phyloP scores from a whole-genome alignment of 148 eudicot species.

The Arctostaphylos glauca region DNA sequence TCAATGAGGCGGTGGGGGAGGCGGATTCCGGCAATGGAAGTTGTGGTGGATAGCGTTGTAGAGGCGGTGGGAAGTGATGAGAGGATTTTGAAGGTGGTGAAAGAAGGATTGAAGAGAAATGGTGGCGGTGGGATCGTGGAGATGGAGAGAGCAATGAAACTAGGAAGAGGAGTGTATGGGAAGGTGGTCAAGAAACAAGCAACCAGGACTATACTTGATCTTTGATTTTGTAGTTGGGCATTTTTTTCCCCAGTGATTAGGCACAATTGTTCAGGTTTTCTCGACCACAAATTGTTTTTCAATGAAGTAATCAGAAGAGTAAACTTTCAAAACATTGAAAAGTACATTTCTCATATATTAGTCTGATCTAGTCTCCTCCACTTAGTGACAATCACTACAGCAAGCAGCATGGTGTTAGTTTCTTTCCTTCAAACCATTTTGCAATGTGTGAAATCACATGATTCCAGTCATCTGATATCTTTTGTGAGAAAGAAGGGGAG shows the following conservation, averaged over 20 bases:
- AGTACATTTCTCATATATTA: neutral
- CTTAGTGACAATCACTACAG: too few species aligned
- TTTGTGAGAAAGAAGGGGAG: too few species aligned
- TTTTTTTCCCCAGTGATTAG: neutral
- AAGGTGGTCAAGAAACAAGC: slow-evolving; percentile 81
- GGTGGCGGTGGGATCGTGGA: slow-evolving; percentile 44
- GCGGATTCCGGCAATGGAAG: slow-evolving; percentile 56
- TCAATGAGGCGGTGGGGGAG: slow-evolving; percentile 69
- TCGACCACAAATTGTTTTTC: slow-evolving; percentile 1
- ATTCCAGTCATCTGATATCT: neutral
- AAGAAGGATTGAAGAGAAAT: slow-evolving; percentile 55
- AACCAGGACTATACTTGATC: slow-evolving; percentile 55
- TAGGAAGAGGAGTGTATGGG: slow-evolving; percentile 94
- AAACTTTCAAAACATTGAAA: neutral
- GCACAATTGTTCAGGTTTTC: slow-evolving; percentile 16
- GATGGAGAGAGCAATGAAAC: slow-evolving; percentile 73
- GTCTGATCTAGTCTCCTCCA: neutral
- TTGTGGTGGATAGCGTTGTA: slow-evolving; percentile 54
- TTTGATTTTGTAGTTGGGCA: slow-evolving; percentile 5
- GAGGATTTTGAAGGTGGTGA: slow-evolving; percentile 52
- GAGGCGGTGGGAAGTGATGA: slow-evolving; percentile 82
- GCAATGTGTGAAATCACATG: neutral
- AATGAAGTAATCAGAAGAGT: neutral
- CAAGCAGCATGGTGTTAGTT: neutral
- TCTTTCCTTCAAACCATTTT: neutral